Base-by-base conservation (phyloP, 169 alveolate genomes). In the Perkinsus chesapeaki region DNA sequence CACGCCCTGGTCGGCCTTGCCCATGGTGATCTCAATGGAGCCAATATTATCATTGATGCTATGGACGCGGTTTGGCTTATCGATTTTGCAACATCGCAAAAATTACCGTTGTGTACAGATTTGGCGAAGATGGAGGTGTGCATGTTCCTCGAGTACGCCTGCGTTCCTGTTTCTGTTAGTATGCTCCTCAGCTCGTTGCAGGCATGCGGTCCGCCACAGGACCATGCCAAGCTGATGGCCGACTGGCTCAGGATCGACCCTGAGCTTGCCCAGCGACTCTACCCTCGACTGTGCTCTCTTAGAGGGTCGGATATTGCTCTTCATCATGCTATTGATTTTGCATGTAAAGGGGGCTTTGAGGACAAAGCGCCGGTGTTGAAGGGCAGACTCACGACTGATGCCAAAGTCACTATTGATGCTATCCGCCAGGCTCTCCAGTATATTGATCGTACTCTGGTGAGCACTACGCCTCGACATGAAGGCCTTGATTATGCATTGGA, bases 31-130 rank as follows among this genome's bases (percentile, higher is more conserved):
- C 72, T 91, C 5, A 91, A 91, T 27, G 92, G 73, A 1, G 92
- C 92, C n/a, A 91, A 91, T 39, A 91, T 91, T 39, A 27, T 91
- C 73, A 39, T 91, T 31, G 92, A 91, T 38, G 92, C 92, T 19
- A 91, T 91, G 92, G 92, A 91, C 34, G 92, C 92, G 31, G 92
- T 91, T 12, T 91, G 92, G 92, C 39, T 91, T 39, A 91, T 91
- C 47, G 92, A 91, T 19, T 91, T 91, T 72, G 92, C 92, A 36
- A 91, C 92, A 12, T 36, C 48, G 23, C 36, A 91, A 37, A 39
- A 39, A 39, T 27, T 91, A 37, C 92, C 92, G 19, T 37, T 91
- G 10, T 91, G 39, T 19, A 91, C 39, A 19, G 92, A 91, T 38
- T 38, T 91, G 60, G 92, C 92, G 23, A 91, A 91, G 34, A 27